Conservation (phyloP, 768 basidiomycete species). For the Candolleomyces eurysporus region DNA sequence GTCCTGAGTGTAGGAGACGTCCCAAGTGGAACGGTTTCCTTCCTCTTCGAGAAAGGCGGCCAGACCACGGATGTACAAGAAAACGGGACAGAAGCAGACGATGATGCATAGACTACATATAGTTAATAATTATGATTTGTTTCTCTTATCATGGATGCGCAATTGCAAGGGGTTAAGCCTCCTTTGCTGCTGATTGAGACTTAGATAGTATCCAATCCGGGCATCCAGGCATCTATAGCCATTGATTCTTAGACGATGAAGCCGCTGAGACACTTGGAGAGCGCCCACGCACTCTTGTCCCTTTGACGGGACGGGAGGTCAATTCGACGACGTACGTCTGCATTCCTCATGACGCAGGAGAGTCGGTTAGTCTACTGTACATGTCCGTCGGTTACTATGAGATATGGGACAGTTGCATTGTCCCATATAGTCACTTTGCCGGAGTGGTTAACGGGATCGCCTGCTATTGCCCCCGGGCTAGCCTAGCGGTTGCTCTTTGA, state of each 20-base stretch:
- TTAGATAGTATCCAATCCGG: too few species aligned
- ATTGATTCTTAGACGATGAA: too few species aligned
- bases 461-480: slow-evolving; percentile 45
- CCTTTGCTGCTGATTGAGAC: too few species aligned
- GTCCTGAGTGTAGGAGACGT: slow-evolving; percentile 35
- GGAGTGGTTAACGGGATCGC: slow-evolving; percentile 92
- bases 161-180: too few species aligned
- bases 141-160: background rate
- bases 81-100: background rate
- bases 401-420: background rate
- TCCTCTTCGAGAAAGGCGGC: slow-evolving; percentile 61
- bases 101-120: background rate
- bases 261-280: too few species aligned
- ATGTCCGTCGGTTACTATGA: too few species aligned
- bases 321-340: too few species aligned
- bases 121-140: background rate
- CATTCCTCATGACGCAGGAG: too few species aligned
- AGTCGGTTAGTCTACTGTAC: too few species aligned
- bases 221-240: too few species aligned
- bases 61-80: slow-evolving; percentile 26
- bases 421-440: slow-evolving; percentile 72
- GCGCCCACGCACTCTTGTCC: too few species aligned
- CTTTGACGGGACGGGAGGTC: too few species aligned
- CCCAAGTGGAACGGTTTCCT: slow-evolving; percentile 70
- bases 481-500: slow-evolving; percentile 12